Evolutionary conservation across 805 yeast species (phyloP), one percentile per base, ranked within the genome.

Genomic region (Candida orba): DNA sequence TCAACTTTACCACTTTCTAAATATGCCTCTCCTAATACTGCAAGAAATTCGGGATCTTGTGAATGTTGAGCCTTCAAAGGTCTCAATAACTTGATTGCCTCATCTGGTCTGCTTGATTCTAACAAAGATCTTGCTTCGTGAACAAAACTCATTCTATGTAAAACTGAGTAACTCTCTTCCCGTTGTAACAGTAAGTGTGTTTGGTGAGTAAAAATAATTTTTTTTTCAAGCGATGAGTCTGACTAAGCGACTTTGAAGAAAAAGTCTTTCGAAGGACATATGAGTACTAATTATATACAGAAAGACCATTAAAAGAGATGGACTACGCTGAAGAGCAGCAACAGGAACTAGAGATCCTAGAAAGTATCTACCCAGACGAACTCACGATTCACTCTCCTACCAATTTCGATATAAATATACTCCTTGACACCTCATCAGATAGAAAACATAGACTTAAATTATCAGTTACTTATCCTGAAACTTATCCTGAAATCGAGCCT

Each of bases 311-410:
- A 20, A 20, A 20, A 20, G n/a, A 20, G 22, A 86, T 86, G 95
- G 90, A 84, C 54, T 76, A 81, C 44, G 58, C 63, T 41, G 96
- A 86, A 61, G 97, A 93, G 58, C 97, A 91, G 60, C 63, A 58
- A 25, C 96, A 91, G 65, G 99, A 91, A 63, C 61, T 93, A 37
- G 97, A 90, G 62, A 89, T 93, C 41, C 73, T 91, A 45, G 81
- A 86, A 59, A 81, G 95, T 15, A 91, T 91, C 43, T 91, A 93
- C 60, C 99, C 98, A 6, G 97, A 91, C 58, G 99, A 91, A 62
- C 65, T 87, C 29, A 65, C 59, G 25, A 38, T 49, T 20, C 53
- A 45, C 17, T 50, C 65, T 33, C 64, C 67, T 2, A 63, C 68
- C 7, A 70, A 70, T 32, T 85, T 78, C 59, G 69, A 76, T 36